A percentile compares a stretch with the other conserved stretches of the same genome.
These are phyloP conservation scores for Pleoardoris graminearum DNA, from an alignment of 2,329 filamentous ascomycete genomes.

Conservation along the genomic window DNA sequence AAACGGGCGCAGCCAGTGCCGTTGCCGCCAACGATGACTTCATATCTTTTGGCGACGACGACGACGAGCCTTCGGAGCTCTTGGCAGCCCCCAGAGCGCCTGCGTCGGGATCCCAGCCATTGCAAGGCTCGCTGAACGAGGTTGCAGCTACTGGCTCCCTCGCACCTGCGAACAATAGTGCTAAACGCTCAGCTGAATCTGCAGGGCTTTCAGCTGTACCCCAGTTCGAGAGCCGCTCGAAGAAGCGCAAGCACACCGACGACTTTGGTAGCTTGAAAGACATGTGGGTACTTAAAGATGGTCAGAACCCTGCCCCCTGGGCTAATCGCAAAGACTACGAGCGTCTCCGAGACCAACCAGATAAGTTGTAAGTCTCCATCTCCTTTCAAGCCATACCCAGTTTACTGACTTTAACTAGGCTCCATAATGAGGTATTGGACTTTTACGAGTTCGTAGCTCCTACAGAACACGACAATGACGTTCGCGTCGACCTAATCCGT, in stretches of 20 bases:
- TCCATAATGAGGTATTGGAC: conserved; percentile 88
- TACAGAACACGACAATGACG: conserved; percentile 71
- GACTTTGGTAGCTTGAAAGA: conserved; percentile 45
- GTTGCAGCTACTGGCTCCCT: conserved; percentile 12
- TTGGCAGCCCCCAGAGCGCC: background rate
- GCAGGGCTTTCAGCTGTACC: conserved; percentile 13
- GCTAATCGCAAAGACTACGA: conserved; percentile 54
- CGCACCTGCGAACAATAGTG: background rate
- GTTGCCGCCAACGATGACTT: conserved; percentile 70
- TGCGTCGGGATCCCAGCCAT: background rate
- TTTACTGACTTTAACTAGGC: conserved; percentile 49
- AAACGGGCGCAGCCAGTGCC: conserved; percentile 57
- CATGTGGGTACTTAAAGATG: conserved; percentile 44
- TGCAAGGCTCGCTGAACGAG: conserved; percentile 32
- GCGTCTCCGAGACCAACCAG: conserved; percentile 56
- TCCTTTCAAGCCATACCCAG: background rate
- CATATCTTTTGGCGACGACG: conserved; percentile 77
- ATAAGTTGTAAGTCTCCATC: conserved; percentile 48
- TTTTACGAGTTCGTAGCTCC: conserved; percentile 87
- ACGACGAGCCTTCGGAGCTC: conserved; percentile 40
- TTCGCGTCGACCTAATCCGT: conserved; percentile 72
- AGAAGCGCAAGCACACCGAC: conserved; percentile 70
- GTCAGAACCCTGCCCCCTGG: conserved; percentile 56
- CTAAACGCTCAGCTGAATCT: conserved; percentile 3
- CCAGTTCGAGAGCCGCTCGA: background rate